Conservation (phyloP, 1,284 basidiomycete species). For the Rhodofomes roseus region DNA sequence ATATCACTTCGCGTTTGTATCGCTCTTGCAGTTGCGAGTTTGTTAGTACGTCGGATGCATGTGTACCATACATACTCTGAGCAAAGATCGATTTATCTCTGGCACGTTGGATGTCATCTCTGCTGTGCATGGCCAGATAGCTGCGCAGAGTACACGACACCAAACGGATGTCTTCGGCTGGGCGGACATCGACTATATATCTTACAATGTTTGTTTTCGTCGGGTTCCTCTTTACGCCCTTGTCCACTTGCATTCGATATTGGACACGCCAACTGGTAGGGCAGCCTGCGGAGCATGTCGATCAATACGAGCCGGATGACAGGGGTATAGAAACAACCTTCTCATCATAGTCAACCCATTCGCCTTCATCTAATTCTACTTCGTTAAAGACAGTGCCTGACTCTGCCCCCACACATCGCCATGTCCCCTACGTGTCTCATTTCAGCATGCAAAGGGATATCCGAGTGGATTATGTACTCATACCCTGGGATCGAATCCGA, state of each 20-base stretch:
- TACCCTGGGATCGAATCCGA: constrained; percentile 64
- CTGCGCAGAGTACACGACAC: no score
- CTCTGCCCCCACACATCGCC: constrained; percentile 63
- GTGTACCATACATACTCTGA: not conserved
- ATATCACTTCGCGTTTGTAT: constrained; percentile 3
- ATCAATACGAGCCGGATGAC: not conserved
- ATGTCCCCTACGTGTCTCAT: constrained; percentile 46
- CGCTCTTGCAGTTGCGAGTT: not conserved
- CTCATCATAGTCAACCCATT: constrained; percentile 83
- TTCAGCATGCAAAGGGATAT: constrained; percentile 2
- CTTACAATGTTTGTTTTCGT: not conserved
- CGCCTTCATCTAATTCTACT: constrained; percentile 57
- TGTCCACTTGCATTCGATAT: constrained; percentile 59
- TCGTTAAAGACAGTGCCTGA: constrained; percentile 56
- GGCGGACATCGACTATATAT: not conserved
- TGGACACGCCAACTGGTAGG: constrained; percentile 61
- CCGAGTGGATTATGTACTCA: not conserved
- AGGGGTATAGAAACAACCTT: constrained; percentile 44
- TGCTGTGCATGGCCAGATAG: no score
- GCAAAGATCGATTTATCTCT: not conserved
- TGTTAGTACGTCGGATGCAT: not conserved
- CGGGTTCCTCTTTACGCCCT: constrained; percentile 42
- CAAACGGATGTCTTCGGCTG: no score
- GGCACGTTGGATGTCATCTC: no score
- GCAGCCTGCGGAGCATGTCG: constrained; percentile 39